Percentiles rank a stretch among this genome's conserved stretches.
Conservation (phyloP, 1,139 yeast species). For the Geotrichum cucujoidarum region DNA sequence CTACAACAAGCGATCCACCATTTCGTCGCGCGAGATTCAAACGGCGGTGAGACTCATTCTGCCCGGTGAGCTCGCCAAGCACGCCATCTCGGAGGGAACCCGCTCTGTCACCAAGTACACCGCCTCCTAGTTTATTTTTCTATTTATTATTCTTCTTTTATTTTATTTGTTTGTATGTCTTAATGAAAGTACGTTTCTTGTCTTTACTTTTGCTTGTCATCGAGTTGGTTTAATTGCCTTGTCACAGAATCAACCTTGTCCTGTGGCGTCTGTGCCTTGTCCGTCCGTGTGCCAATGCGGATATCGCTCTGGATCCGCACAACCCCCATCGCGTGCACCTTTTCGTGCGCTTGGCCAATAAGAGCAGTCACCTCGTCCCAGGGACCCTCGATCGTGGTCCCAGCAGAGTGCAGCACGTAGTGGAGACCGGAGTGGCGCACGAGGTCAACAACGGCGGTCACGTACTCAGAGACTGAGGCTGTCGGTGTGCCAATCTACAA, state of each 20-base stretch:
- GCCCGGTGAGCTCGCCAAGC: slow-evolving; percentile 99
- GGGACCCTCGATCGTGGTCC: slow-evolving; percentile 88
- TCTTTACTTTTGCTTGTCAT: slow-evolving; percentile 30
- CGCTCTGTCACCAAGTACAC: slow-evolving; percentile 99
- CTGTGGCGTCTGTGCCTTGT: slow-evolving; percentile 35
- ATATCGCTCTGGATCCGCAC: slow-evolving; percentile 79
- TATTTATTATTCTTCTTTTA: neutral
- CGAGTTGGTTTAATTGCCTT: slow-evolving; percentile 39
- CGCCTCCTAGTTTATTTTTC: slow-evolving; percentile 41
- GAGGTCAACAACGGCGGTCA: slow-evolving; percentile 60
- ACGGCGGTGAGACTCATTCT: slow-evolving; percentile 98
- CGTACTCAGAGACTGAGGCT: slow-evolving; percentile 76
- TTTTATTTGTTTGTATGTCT: slow-evolving; percentile 6
- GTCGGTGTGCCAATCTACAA: slow-evolving; percentile 67
- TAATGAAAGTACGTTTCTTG: slow-evolving; percentile 6
- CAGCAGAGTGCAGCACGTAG: slow-evolving; percentile 79
- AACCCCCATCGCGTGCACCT: slow-evolving; percentile 63
- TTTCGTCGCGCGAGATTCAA: slow-evolving; percentile 98
- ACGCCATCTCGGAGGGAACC: slow-evolving; percentile 98
- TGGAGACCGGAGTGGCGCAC: slow-evolving; percentile 58
- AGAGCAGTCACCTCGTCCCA: slow-evolving; percentile 80
- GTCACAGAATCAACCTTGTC: slow-evolving; percentile 33
- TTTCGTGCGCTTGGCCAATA: slow-evolving; percentile 74
- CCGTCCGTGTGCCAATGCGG: slow-evolving; percentile 62
- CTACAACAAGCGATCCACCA: slow-evolving; percentile 98